Evolutionary conservation across 1,139 yeast genomes (phyloP), one percentile per base, ranked within the genome.

Genomic region (Candida buenavistaensis): DNA sequence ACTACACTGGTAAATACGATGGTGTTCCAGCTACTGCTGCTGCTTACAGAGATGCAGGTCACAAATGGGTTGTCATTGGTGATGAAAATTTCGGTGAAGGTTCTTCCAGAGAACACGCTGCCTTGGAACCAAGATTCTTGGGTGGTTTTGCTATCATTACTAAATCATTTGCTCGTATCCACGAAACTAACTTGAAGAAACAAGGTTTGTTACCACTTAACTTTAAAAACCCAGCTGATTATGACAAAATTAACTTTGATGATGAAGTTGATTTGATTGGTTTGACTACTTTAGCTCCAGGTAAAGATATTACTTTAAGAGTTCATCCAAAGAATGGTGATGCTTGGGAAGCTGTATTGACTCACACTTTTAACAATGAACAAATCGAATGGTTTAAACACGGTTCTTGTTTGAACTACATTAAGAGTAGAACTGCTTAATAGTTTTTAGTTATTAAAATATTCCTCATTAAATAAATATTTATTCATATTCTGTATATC

Each of bases 31-130:
- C 88, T 64, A 86, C 94, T 55, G 97, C 95, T 57, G 83, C 78
- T 64, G 86, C 80, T 63, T 92, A 89, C 90, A 87, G 97, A 76
- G 96, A 88, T 64, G 69, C 81, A 53, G 95, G 95, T 58, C 73
- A 82, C 63, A 80, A 74, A 61, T 92, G 98, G 98, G 97, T 90
- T 69, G 98, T 92, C 50, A 80, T 92, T 63, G 98, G 97, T 74
- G 98, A 89, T 66, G 97, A 92, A 72, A 92, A 92, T 78, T 87
- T 89, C 59, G 98, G 98, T 79, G 98, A 92, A 77, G 98, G 98
- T 75, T 92, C 98, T 44, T 90, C 97, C 56, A 89, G 98, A 82
- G 98, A 92, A 75, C 98, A 92, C 68, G 98, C 98, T 62, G 98
- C 98, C 55, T 82, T 92, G 64, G 96, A 90, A 78, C 98, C 98